A percentile compares a stretch with the other conserved stretches of the same genome.
phyloP scores from a whole-genome alignment of 192 early-diverging fungal genomes.

The Linnemannia schmuckeri region DNA sequence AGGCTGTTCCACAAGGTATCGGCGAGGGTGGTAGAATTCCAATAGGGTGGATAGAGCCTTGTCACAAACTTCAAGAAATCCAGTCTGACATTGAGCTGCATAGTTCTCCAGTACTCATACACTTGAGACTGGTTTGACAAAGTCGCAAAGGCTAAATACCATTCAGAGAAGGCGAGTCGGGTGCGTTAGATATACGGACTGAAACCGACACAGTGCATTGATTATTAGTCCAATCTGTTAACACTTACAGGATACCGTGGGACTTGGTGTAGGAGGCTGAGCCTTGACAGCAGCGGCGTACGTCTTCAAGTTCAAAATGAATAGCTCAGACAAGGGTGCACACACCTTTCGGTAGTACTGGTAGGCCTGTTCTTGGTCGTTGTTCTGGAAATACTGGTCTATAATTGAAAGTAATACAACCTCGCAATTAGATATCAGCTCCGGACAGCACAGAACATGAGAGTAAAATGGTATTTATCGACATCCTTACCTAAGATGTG shows the following conservation, averaged over 20 bases:
- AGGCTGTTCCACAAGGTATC: conserved; percentile 61
- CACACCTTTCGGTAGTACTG: conserved; percentile 38
- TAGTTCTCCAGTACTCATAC: conserved; percentile 30
- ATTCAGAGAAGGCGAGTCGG: background rate
- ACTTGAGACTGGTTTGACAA: conserved; percentile 13
- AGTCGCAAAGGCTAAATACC: conserved; percentile 22
- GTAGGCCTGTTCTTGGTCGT: conserved; percentile 4
- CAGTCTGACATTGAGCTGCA: conserved; percentile 41
- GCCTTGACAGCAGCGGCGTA: conserved; percentile 36
- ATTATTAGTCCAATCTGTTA: background rate
- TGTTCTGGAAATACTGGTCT: conserved; percentile 27
- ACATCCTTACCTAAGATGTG: conserved; percentile 48
- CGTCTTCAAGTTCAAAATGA: conserved; percentile 25
- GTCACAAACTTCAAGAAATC: conserved; percentile 55
- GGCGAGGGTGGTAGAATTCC: conserved; percentile 51
- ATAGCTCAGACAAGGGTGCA: conserved; percentile 25
- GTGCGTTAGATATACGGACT: background rate
- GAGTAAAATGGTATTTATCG: background rate
- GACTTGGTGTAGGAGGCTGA: conserved; percentile 31
- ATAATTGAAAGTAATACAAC: background rate
- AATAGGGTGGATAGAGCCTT: conserved; percentile 43
- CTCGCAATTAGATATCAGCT: background rate
- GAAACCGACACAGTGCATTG: background rate
- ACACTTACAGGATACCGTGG: conserved; percentile 35
- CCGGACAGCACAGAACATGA: background rate